Conservation (phyloP, 805 yeast species). For the Schwanniomyces polymorphus region DNA sequence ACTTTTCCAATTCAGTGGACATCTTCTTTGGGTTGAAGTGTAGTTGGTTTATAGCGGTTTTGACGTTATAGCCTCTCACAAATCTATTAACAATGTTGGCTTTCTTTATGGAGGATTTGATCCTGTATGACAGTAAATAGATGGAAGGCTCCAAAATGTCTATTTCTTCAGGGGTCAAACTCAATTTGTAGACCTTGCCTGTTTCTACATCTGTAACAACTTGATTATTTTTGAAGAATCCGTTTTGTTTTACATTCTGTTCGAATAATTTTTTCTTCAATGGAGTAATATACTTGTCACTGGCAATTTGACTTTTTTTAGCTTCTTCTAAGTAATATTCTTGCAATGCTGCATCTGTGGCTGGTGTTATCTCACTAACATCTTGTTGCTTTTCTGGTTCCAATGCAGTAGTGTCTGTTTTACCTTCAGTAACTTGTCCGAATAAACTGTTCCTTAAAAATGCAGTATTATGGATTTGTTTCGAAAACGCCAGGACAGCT, state of each 20-base stretch:
- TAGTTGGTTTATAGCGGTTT: slow-evolving; percentile 85
- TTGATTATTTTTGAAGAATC: slow-evolving; percentile 68
- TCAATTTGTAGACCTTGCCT: slow-evolving; percentile 54
- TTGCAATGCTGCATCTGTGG: slow-evolving; percentile 42
- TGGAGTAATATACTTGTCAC: slow-evolving; percentile 67
- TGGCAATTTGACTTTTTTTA: slow-evolving; percentile 37
- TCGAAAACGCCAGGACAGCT: not conserved
- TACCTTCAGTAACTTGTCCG: slow-evolving; percentile 31
- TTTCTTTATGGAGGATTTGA: slow-evolving; percentile 87
- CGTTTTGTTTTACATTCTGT: slow-evolving; percentile 58
- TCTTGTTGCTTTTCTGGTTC: slow-evolving; percentile 6
- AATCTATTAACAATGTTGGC: slow-evolving; percentile 78
- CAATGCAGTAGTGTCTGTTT: slow-evolving; percentile 3
- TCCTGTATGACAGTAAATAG: slow-evolving; percentile 75
- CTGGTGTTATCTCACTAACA: slow-evolving; percentile 21
- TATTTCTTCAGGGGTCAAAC: slow-evolving; percentile 63
- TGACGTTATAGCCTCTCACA: slow-evolving; percentile 67
- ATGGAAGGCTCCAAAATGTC: slow-evolving; percentile 85
- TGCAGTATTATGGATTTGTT: slow-evolving; percentile 11
- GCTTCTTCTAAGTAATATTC: slow-evolving; percentile 50
- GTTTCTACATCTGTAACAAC: slow-evolving; percentile 38
- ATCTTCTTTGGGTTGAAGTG: slow-evolving; percentile 83
- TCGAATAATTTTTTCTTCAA: slow-evolving; percentile 66
- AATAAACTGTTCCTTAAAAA: slow-evolving; percentile 20
- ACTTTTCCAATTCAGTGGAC: slow-evolving; percentile 73